Conservation (phyloP, 345 rosid species). For the Barbarea vulgaris region DNA sequence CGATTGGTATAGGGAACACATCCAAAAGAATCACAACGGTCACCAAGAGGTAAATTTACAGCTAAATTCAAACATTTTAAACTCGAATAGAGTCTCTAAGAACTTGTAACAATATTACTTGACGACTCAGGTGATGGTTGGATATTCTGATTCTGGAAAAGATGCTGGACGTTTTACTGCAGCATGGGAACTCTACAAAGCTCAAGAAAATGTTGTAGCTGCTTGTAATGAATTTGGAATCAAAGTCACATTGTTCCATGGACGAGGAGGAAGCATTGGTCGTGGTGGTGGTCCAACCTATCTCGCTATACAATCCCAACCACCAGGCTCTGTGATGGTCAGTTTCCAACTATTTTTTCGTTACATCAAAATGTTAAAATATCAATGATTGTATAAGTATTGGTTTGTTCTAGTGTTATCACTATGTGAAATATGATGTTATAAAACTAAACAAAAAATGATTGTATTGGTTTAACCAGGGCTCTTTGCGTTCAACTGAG, state of each 20-base stretch:
- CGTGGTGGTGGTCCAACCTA: constrained; percentile 99
- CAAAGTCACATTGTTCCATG: constrained; percentile 92
- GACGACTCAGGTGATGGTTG: constrained; percentile 99
- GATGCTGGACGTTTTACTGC: constrained; percentile 99
- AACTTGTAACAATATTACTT: constrained; percentile 5
- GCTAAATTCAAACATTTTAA: background rate
- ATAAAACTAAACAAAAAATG: background rate
- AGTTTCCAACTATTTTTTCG: constrained; percentile 33
- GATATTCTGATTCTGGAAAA: constrained; percentile 98
- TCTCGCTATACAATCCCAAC: constrained; percentile 97
- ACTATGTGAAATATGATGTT: too few species aligned
- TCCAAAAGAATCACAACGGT: constrained; percentile 75
- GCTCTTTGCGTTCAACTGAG: constrained; percentile 92
- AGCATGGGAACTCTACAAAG: constrained; percentile 99
- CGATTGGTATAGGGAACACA: constrained; percentile 89
- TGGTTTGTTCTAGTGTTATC: background rate
- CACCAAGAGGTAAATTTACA: constrained; percentile 75
- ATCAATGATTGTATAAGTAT: background rate
- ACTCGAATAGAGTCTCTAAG: too few species aligned
- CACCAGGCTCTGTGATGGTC: constrained; percentile 98
- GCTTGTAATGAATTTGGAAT: constrained; percentile 89
- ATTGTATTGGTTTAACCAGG: constrained; percentile 47
- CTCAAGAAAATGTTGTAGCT: constrained; percentile 96
- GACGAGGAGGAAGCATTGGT: constrained; percentile 97
- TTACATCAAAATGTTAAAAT: background rate